Conservation (phyloP, 2,329 filamentous ascomycete genomes). For the Camillea tinctor region DNA sequence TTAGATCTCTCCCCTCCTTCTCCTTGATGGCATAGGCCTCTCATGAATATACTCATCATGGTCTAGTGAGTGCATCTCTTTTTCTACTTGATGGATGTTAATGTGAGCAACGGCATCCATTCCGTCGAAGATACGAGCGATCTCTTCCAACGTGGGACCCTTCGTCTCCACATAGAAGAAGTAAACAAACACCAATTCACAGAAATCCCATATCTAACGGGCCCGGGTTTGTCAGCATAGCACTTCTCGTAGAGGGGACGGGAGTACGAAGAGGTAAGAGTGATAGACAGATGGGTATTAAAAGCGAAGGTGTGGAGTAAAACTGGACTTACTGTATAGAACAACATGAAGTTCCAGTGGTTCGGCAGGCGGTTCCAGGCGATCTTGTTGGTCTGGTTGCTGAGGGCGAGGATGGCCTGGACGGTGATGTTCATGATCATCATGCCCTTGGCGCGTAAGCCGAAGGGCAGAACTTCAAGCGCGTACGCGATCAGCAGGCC, state of each 20-base stretch:
- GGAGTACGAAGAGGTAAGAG: not conserved
- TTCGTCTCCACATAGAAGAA: constrained; percentile 70
- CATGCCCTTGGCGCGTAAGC: constrained; percentile 57
- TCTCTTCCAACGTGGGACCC: constrained; percentile 68
- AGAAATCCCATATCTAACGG: constrained; percentile 53
- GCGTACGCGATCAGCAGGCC: constrained; percentile 58
- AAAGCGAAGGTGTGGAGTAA: too few relatives aligned
- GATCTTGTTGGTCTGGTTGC: constrained; percentile 62
- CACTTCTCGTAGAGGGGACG: not conserved
- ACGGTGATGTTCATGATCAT: constrained; percentile 65
- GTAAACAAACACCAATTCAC: constrained; percentile 61
- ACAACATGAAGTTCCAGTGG: constrained; percentile 66
- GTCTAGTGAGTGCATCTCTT: constrained; percentile 45
- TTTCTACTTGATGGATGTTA: constrained; percentile 54
- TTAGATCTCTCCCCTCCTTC: not conserved
- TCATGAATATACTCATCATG: constrained; percentile 17
- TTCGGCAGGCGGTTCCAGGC: constrained; percentile 59
- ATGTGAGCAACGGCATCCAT: constrained; percentile 56
- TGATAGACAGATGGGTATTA: not conserved
- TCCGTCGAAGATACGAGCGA: constrained; percentile 70
- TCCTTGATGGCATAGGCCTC: not conserved
- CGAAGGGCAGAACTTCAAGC: constrained; percentile 58
- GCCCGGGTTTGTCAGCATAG: constrained; percentile 8
- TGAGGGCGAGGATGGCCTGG: constrained; percentile 60
- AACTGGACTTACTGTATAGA: constrained; percentile 52